phyloP scores from a whole-genome alignment of 78 protist species.

The Protostelium mycophagum region DNA sequence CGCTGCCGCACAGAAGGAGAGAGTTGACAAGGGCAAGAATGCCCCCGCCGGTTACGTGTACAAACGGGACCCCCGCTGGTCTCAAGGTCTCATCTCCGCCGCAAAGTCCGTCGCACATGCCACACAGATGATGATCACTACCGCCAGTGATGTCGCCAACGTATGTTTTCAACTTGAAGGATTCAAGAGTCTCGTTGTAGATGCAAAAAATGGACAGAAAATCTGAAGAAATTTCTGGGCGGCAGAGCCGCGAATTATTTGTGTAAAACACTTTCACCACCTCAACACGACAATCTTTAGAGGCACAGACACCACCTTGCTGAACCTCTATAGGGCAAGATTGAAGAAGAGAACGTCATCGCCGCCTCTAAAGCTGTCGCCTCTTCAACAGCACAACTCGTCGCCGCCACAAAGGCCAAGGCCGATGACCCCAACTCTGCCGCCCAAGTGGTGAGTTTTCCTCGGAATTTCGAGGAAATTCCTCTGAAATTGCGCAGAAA shows the following conservation, averaged over 20 bases:
- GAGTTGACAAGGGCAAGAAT: conserved; percentile 47
- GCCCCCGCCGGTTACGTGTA: conserved; percentile 46
- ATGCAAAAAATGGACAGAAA: no score
- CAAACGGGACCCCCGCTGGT: conserved; percentile 70
- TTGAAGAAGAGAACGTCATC: conserved; percentile 47
- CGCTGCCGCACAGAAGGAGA: conserved; percentile 67
- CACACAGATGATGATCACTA: conserved; percentile 54
- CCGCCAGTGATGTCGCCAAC: conserved; percentile 68
- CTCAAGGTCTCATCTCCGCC: conserved; percentile 76
- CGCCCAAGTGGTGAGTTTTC: conserved; percentile 1
- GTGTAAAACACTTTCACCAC: not conserved
- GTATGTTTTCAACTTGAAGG: conserved; percentile 9
- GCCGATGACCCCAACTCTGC: conserved; percentile 19
- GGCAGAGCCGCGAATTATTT: no score
- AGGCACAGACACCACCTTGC: not conserved
- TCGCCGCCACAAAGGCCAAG: conserved; percentile 65
- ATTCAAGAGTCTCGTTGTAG: no score
- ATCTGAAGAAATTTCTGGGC: no score
- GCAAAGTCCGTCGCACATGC: conserved; percentile 73
- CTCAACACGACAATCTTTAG: not conserved
- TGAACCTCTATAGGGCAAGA: not conserved
- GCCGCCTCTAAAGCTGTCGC: conserved; percentile 67
- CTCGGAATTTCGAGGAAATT: not conserved
- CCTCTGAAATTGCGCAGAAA: not conserved
- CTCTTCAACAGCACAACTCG: conserved; percentile 70